Conservation (phyloP, 495 filamentous ascomycete species). For the Aspergillus sclerotiicarbonarius region DNA sequence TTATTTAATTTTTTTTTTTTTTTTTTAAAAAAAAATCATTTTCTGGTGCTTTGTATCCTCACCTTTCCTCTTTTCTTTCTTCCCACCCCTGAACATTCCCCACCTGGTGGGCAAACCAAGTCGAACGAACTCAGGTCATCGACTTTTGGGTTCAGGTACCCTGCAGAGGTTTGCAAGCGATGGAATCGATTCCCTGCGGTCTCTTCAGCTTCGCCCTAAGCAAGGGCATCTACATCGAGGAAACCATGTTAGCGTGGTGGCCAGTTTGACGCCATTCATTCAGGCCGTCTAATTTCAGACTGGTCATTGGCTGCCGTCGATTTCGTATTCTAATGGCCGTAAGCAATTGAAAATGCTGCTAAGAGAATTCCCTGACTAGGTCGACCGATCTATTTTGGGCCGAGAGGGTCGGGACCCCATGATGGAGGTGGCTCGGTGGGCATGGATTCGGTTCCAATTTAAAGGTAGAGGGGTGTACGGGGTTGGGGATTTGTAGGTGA, state of each 20-base stretch:
- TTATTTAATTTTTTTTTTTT: constrained; percentile 5
- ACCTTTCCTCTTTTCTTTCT: neutral
- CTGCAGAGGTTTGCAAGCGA: constrained; percentile 3
- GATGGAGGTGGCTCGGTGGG: neutral
- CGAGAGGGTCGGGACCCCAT: constrained; percentile 8
- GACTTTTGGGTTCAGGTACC: neutral
- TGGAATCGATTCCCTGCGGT: constrained; percentile 1
- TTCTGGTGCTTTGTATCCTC: constrained; percentile 5
- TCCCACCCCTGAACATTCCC: neutral
- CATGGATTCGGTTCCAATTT: constrained; percentile 14
- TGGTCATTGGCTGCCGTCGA: constrained; percentile 12
- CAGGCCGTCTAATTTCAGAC: neutral
- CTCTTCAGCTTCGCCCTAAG: constrained; percentile 12
- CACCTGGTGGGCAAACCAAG: neutral
- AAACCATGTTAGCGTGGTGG: constrained; percentile 1
- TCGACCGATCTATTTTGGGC: constrained; percentile 16
- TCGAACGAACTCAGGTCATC: neutral
- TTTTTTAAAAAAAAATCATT: too few species aligned
- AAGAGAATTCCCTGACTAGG: constrained; percentile 11
- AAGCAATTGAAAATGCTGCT: constrained; percentile 6
- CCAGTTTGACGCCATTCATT: neutral
- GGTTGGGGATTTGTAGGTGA: neutral
- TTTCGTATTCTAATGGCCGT: constrained; percentile 10
- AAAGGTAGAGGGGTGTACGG: constrained; percentile 12
- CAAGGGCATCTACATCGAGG: constrained; percentile 13